Evolutionary conservation across 1,284 basidiomycete genomes (phyloP), one percentile per base, ranked within the genome.

Genomic region (Ceratobasidium sp.): DNA sequence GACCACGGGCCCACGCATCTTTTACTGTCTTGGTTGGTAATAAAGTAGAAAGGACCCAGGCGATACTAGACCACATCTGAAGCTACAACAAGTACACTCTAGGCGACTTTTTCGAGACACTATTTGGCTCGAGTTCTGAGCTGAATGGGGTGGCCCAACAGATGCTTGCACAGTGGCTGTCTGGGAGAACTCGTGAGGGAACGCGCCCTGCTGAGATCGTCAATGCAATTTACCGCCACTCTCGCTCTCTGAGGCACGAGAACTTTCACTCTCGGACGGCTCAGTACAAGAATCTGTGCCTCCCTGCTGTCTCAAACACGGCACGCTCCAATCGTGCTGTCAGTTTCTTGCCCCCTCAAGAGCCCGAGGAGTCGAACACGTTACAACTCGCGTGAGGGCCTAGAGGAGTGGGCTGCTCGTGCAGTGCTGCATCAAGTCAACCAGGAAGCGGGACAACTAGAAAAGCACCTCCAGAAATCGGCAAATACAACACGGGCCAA

Each of bases 1-100:
- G 13, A 14, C 39, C 24, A 7, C 34, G 4, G 31, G 74, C 74
- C 77, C 76, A 77, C 1, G 73, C 73, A 34, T 75, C 48, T 24
- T 77, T 76, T 24, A 76, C 54, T 16, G n/a, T n/a, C n/a, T n/a
- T n/a, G n/a, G n/a, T n/a, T n/a, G 34, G 34, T 9, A 37, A 37
- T 37, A 37, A 37, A 37, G 34, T 37, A 37, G 34, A 37, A 37
- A 37, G 9, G 34, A 9, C 34, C 34, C 34, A 37, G 34, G 34
- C 9, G 34, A 37, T 37, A 37, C 34, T 37, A 9, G 34, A 37
- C 34, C 34, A 37, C 34, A 37, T 37, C 9, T 37, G 34, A 37
- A 9, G 34, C 34, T 37, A 37, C 51, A 54, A 54, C 51, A 54
- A 24, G 24, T 54, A 54, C 51, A 8, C 51, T 14, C 14, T 54